phyloP scores from a whole-genome alignment of 2,329 filamentous ascomycete species.

The Phymatotrichopsis omnivora region DNA sequence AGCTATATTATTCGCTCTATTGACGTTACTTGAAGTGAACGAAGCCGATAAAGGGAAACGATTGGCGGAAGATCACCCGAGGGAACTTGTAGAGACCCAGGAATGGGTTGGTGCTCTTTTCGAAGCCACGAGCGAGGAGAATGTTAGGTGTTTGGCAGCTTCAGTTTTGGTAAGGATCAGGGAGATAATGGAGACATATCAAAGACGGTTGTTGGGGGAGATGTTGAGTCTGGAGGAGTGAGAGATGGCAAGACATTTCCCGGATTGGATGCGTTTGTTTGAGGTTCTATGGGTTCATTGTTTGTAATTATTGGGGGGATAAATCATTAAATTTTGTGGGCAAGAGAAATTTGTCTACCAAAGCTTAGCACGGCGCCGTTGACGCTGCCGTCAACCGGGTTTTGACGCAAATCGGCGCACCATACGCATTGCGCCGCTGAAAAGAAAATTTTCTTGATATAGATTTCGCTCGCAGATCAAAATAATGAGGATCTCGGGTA shows the following conservation, averaged over 20 bases:
- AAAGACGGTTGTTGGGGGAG: conserved; percentile 31
- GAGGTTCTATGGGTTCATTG: too few species aligned
- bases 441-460: too few species aligned
- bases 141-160: conserved; percentile 41
- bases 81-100: conserved; percentile 71
- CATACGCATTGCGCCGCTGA: too few species aligned
- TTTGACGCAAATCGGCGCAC: too few species aligned
- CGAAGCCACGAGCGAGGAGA: conserved; percentile 22
- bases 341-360: too few species aligned
- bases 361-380: too few species aligned
- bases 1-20: conserved; percentile 65
- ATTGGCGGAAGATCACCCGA: conserved; percentile 62
- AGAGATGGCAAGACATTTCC: neutral
- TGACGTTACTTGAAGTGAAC: conserved; percentile 75
- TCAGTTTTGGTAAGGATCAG: conserved; percentile 66
- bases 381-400: too few species aligned
- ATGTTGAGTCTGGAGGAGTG: conserved; percentile 15
- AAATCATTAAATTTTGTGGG: too few species aligned
- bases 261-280: too few species aligned
- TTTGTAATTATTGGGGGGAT: too few species aligned
- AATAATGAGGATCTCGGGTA: too few species aligned
- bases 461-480: too few species aligned
- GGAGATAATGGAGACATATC: conserved; percentile 46
- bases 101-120: conserved; percentile 57
- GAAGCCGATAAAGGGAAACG: conserved; percentile 48